These are phyloP conservation scores for Porodaedalea pini DNA, from an alignment of 1,284 basidiomycete species.

Conservation along the genomic window DNA sequence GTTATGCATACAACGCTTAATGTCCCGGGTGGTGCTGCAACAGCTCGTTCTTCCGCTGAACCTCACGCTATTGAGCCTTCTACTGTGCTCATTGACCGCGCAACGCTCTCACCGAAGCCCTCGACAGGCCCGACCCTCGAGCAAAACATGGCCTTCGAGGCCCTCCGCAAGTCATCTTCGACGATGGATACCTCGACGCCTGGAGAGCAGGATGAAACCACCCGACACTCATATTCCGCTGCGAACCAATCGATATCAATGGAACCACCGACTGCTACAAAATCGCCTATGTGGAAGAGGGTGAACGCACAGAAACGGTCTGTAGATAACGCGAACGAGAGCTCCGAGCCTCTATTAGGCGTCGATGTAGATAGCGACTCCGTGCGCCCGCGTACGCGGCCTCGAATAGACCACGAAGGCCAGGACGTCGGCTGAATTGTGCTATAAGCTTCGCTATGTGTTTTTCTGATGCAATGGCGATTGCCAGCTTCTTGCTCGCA, in stretches of 20 bases:
- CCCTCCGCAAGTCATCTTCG: slow-evolving; percentile 46
- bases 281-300: background rate
- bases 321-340: background rate
- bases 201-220: too few species aligned
- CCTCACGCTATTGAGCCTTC: slow-evolving; percentile 37
- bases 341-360: background rate
- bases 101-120: slow-evolving; percentile 43
- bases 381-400: slow-evolving; percentile 15
- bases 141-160: slow-evolving; percentile 78
- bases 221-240: too few species aligned
- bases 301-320: background rate
- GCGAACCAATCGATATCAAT: background rate
- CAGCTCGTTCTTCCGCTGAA: background rate
- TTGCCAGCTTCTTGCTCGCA: too few species aligned
- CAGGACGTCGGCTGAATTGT: background rate
- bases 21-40: background rate
- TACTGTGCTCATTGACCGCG: slow-evolving; percentile 52
- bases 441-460: too few species aligned
- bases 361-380: background rate
- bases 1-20: slow-evolving; percentile 9
- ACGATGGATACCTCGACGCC: background rate
- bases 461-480: too few species aligned
- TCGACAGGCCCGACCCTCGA: slow-evolving; percentile 64
- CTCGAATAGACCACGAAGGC: slow-evolving; percentile 9
- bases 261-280: background rate